phyloP scores from a whole-genome alignment of 2,329 filamentous ascomycete species.

The Camptophora hylomeconis region DNA sequence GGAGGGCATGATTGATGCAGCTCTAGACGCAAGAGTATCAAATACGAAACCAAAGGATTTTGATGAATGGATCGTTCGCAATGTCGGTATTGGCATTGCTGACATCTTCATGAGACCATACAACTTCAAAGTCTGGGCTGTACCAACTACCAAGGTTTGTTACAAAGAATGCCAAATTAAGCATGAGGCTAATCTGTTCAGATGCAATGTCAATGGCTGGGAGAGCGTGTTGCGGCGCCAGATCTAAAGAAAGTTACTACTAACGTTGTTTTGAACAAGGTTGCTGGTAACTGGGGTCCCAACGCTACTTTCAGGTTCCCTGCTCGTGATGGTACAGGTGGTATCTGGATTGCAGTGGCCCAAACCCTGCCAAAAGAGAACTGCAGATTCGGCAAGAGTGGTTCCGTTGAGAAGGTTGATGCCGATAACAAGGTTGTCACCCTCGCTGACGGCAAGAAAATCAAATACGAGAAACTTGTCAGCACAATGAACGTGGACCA shows the following conservation, averaged over 20 bases:
- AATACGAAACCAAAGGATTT: constrained; percentile 93
- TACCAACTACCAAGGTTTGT: constrained; percentile 85
- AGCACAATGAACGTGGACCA: constrained; percentile 93
- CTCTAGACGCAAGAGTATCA: constrained; percentile 71
- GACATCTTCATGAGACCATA: constrained; percentile 98
- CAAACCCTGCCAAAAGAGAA: constrained; percentile 80
- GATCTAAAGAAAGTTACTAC: constrained; percentile 86
- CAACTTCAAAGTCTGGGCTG: constrained; percentile 99
- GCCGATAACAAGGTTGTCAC: constrained; percentile 72
- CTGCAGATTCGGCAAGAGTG: constrained; percentile 75
- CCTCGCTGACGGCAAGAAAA: constrained; percentile 70
- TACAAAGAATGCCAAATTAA: background rate
- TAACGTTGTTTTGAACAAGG: constrained; percentile 93
- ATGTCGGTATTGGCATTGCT: constrained; percentile 77
- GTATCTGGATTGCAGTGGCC: constrained; percentile 97
- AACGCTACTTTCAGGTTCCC: constrained; percentile 99
- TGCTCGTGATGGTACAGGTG: constrained; percentile 85
- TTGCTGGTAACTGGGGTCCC: constrained; percentile 93
- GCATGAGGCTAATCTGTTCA: constrained; percentile 25
- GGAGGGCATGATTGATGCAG: constrained; percentile 90
- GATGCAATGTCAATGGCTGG: constrained; percentile 99
- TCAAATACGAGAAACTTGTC: constrained; percentile 85
- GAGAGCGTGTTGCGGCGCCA: constrained; percentile 93
- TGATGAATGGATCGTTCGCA: constrained; percentile 95
- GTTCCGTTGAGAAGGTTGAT: constrained; percentile 75